These are phyloP conservation scores for Myriangium duriaei DNA, from an alignment of 2,329 filamentous ascomycete species.

Conservation along the genomic window DNA sequence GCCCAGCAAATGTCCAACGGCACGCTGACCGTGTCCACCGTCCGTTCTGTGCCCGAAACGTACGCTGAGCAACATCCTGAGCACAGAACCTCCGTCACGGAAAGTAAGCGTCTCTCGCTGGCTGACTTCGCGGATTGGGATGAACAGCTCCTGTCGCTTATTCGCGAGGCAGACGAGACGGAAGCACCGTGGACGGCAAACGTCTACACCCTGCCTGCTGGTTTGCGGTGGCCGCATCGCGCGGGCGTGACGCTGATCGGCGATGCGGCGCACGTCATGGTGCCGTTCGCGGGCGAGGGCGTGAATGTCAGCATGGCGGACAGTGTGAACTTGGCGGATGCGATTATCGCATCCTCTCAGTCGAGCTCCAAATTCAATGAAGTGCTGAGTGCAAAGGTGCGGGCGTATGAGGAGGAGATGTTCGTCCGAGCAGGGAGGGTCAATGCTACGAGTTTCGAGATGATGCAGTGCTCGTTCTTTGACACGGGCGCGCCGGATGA, in stretches of 20 bases:
- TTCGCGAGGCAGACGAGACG: slow-evolving; percentile 17
- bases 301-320: slow-evolving; percentile 28
- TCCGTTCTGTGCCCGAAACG: slow-evolving; percentile 16
- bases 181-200: slow-evolving; percentile 17
- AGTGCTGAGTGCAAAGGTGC: slow-evolving; percentile 14
- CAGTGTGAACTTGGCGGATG: slow-evolving; percentile 22
- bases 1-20: slow-evolving; percentile 25
- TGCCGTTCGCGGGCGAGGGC: slow-evolving; percentile 23
- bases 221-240: slow-evolving; percentile 25
- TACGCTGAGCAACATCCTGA: slow-evolving; percentile 17
- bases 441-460: slow-evolving; percentile 30
- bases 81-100: slow-evolving; percentile 15
- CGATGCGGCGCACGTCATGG: slow-evolving; percentile 31
- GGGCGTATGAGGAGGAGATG: slow-evolving; percentile 27
- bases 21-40: slow-evolving; percentile 20
- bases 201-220: slow-evolving; percentile 29
- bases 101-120: slow-evolving; percentile 15
- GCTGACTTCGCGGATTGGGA: slow-evolving; percentile 21
- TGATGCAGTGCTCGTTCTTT: slow-evolving; percentile 37
- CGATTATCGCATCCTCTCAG: slow-evolving; percentile 20
- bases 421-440: slow-evolving; percentile 23
- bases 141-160: slow-evolving; percentile 18
- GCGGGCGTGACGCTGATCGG: slow-evolving; percentile 29
- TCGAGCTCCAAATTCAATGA: slow-evolving; percentile 1
- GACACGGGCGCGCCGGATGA: slow-evolving; percentile 33